Base-by-base conservation (phyloP, 73 alveolate species). In the Tetrahymena malaccensis region DNA sequence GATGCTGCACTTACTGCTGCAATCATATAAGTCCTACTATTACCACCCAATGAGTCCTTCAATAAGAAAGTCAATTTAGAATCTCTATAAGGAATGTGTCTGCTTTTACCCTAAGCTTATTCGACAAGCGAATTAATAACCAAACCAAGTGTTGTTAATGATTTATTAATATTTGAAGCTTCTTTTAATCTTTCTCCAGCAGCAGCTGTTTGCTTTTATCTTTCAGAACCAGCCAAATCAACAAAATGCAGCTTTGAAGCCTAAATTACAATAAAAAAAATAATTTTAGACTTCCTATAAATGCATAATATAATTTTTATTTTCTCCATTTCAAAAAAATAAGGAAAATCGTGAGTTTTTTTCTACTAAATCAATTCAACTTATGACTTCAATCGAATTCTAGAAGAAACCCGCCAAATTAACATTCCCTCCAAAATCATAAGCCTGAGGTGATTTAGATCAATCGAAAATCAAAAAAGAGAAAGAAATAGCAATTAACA, bases 171-270 rank as follows among this genome's bases (percentile, higher is more conserved):
- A 96, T 97, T 96, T 34, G 99, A 99, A 5, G 99, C 99, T 97
- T 99, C 99, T 95, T 98, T 98, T 25, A 98, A 96, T 96, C 99
- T 96, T 84, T 99, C 99, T 5, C 99, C 99, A 17, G 94, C 96
- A 27, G 99, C 99, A 33, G 98, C 98, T 33, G 99, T 96, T 33
- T 97, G 93, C 96, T 99, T 98, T 93, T 98, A 98, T 22, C 99
- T 98, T 94, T 99, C 99, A 31, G 99, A 97, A 33, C 99, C 99
- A 15, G 99, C 99, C 34, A 99, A 96, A 96, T 99, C 99, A 33
- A 99, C 98, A 85, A 99, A 96, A 95, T 99, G 99, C 94, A 99
- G 98, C 96, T 98, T 96, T 37, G 99, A 94, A 40, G 95, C 96
- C 94, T 84, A 85, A 96, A 94, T 94, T 94, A 4, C 44, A 44